Base-by-base conservation (phyloP, 2,329 filamentous ascomycete genomes). In the Ceratocystis cubensis region DNA sequence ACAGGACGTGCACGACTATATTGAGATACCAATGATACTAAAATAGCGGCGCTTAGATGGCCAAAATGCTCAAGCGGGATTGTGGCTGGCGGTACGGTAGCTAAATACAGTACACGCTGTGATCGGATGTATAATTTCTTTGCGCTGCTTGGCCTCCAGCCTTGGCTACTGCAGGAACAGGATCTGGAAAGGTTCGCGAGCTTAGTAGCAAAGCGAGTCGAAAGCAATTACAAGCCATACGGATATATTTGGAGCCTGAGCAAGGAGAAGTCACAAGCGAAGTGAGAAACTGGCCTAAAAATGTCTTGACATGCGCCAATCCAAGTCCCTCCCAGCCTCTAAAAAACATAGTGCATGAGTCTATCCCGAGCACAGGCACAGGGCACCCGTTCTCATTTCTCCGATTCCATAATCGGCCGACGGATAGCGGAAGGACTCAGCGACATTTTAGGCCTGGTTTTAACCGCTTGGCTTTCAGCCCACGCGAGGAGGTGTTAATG, bases 371-470 rank as follows among this genome's bases (percentile, higher is more conserved):
- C 15, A 37, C 28, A 59, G 17, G 53, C 53, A 33, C 28, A n/a
- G 53, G 53, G 53, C 25, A 59, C n/a, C 28, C 53, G 48, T 25
- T 59, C 53, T 4, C 25, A 59, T 59, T 59, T 59, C 53, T 33
- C 53, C 53, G 53, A 59, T 59, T 25, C 53, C 25, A 33, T 37
- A 17, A 33, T 33, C 28, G 28, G 53, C 25, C 28, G 53, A 59
- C 25, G 17, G 53, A 59, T 20, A 59, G 28, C 53, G 53, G 53
- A 59, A 30, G 53, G 28, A 59, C 28, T 30, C 13, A 59, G n/a
- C 53, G 28, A 33, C 48, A 53, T 8, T 25, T 25, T 53, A 8
- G 25, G 8, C 20, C 53, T 59, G 13, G 15, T 25, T 22, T 33
- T 7, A 59, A 59, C 53, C 25, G 53, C 28, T 17, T n/a, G 53